Conservation (phyloP, 768 basidiomycete genomes). For the Coprinopsis sp. region DNA sequence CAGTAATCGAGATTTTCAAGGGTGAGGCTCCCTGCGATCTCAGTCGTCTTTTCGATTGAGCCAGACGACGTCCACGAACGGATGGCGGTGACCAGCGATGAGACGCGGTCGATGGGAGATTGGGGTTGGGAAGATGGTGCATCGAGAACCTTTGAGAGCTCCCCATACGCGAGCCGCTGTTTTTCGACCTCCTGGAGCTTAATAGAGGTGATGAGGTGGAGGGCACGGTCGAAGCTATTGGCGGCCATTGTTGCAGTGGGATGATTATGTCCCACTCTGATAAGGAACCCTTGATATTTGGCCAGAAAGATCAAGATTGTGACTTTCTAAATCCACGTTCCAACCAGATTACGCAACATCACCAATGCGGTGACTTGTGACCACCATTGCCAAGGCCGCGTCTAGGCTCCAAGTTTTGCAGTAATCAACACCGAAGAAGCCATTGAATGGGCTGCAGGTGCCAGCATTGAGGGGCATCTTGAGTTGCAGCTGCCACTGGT, state of each 20-base stretch:
- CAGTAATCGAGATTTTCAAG: slow-evolving; percentile 30
- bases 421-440: too few species aligned
- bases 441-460: too few species aligned
- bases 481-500: too few species aligned
- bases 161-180: slow-evolving; percentile 31
- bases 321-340: neutral
- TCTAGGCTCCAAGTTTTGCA: neutral
- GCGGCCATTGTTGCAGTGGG: too few species aligned
- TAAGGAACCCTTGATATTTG: too few species aligned
- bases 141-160: slow-evolving; percentile 29
- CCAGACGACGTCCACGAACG: neutral
- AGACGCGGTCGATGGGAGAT: neutral
- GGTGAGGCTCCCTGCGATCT: slow-evolving; percentile 22
- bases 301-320: too few species aligned
- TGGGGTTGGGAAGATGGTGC: too few species aligned
- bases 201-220: slow-evolving; percentile 39
- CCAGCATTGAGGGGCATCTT: too few species aligned
- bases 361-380: too few species aligned
- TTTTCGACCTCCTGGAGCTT: slow-evolving; percentile 42
- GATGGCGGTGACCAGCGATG: neutral
- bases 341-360: too few species aligned
- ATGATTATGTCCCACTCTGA: too few species aligned
- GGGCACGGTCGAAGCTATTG: slow-evolving; percentile 3
- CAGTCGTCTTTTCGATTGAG: neutral
- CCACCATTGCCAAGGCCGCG: too few species aligned